Evolutionary conservation across 2,329 filamentous ascomycete genomes (phyloP), one percentile per base, ranked within the genome.

Genomic region (Fusarium papillatum): DNA sequence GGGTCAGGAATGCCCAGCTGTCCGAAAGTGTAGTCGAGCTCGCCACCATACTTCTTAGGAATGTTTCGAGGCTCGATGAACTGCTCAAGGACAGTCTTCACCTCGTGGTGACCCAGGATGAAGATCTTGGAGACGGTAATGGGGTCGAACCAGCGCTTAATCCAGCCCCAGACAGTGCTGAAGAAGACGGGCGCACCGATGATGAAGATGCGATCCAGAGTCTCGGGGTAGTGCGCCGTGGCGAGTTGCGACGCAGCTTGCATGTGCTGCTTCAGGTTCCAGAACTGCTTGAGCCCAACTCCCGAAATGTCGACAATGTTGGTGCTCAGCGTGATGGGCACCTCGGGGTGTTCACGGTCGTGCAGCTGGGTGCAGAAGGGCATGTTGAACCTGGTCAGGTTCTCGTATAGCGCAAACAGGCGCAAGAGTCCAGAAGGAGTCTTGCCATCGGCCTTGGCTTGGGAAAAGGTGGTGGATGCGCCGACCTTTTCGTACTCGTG

Each of bases 41-140:
- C 90, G 55, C 96, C 96, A 71, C 96, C 96, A 82, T 98, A 98
- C 82, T 93, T 92, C 83, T 95, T 95, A 22, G 96, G 96, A 73
- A 98, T 96, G 84, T 96, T 95, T 65, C 90, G 88, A 1, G 91
- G 88, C 65, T 98, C 94, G 82, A 98, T 95, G 85, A 96, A 98
- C 66, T 91, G 88, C 75, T 93, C 90, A 31, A 98, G 90, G 2
- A 95, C 96, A 19, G 93, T 87, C 77, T 93, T 90, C 65, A 97
- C 93, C 84, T 98, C 95, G 67, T 90, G 82, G 11, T 91, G 87
- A 60, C 89, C 89, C 66, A 98, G 91, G 79, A 98, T 97, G 84
- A 98, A 98, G 83, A 98, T 98, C 87, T 98, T 98, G 80, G 95
- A 97, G 5, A 95, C 95, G 39, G 96, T 98, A 73, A 95, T 95